phyloP scores from a whole-genome alignment of 164 flowering plant genomes.

The Cinnamomum chago region DNA sequence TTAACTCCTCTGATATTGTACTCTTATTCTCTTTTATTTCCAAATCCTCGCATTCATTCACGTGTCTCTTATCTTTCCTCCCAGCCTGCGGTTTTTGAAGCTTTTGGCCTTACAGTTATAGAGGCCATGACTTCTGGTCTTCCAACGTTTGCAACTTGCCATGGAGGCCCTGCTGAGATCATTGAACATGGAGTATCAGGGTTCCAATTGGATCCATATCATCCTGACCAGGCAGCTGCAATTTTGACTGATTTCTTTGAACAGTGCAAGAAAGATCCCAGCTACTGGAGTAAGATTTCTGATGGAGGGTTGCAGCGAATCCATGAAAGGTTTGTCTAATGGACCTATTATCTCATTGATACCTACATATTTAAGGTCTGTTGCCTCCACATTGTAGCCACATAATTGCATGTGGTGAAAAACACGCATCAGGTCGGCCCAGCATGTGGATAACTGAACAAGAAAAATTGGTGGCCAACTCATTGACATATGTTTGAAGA shows the following conservation, averaged over 20 bases:
- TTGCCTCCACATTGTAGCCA: not conserved
- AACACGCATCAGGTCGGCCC: not conserved
- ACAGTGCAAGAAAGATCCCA: slow-evolving; percentile 55
- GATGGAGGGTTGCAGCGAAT: slow-evolving; percentile 59
- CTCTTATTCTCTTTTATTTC: too few species aligned
- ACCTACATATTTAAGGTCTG: not conserved
- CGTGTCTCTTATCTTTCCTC: slow-evolving; percentile 1
- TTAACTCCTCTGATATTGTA: too few species aligned
- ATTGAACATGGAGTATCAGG: slow-evolving; percentile 90
- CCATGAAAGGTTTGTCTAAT: slow-evolving; percentile 51
- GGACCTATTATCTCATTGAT: not conserved
- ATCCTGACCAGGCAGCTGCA: slow-evolving; percentile 66
- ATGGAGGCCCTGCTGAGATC: slow-evolving; percentile 97
- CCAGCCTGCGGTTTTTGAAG: slow-evolving; percentile 97
- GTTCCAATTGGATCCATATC: slow-evolving; percentile 93
- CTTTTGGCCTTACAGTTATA: slow-evolving; percentile 95
- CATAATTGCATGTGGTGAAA: not conserved
- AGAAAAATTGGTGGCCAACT: not conserved
- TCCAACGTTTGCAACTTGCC: slow-evolving; percentile 95
- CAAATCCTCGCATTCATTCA: not conserved
- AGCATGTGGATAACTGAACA: not conserved
- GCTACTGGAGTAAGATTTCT: slow-evolving; percentile 71
- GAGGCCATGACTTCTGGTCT: slow-evolving; percentile 99
- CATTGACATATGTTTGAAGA: not conserved
- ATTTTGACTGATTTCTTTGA: slow-evolving; percentile 59